Conservation (phyloP, 192 early-diverging fungal genomes). For the Oehlia diaphana region DNA sequence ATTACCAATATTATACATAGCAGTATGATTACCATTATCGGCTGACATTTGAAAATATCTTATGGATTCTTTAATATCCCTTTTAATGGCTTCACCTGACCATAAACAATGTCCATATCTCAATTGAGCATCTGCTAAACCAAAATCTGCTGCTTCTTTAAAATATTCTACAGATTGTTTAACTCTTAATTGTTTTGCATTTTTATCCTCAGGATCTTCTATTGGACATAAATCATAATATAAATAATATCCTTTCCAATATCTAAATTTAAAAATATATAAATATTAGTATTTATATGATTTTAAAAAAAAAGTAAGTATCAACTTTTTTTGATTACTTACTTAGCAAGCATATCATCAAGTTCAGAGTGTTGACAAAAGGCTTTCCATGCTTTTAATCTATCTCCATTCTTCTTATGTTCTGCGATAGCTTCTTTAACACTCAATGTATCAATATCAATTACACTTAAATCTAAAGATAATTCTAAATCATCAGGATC, state of each 20-base stretch:
- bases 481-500: background rate
- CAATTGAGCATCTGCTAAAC: conserved; percentile 26
- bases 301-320: background rate
- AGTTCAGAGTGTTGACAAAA: conserved; percentile 1
- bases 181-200: conserved; percentile 4
- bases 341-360: conserved; percentile 17
- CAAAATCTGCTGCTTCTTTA: conserved; percentile 26
- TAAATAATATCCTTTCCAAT: conserved; percentile 30
- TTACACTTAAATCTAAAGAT: background rate
- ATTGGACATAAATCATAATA: conserved; percentile 15
- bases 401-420: conserved; percentile 10
- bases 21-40: conserved; percentile 25
- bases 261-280: background rate
- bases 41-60: conserved; percentile 24
- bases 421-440: conserved; percentile 4
- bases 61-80: conserved; percentile 8
- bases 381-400: background rate
- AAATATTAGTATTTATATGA: background rate
- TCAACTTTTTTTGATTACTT: background rate
- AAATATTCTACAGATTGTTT: conserved; percentile 20
- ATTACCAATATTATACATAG: conserved; percentile 28
- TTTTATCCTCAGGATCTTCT: background rate
- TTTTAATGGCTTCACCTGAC: conserved; percentile 18
- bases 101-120: conserved; percentile 31
- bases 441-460: background rate